These are phyloP conservation scores for Lantana camara DNA, from an alignment of 257 asterid species.

Conservation along the genomic window DNA sequence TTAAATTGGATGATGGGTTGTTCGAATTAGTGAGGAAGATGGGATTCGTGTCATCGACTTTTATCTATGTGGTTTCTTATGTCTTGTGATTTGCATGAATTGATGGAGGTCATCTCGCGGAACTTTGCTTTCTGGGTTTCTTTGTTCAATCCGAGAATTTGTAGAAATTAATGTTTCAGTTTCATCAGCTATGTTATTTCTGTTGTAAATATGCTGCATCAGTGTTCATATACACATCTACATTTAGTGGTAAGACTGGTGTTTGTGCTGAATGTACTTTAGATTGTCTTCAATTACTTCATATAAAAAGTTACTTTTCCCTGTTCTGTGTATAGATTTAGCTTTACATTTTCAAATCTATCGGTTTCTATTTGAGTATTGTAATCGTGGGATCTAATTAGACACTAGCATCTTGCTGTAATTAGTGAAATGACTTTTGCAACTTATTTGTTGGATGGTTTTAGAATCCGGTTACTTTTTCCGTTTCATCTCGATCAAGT, in stretches of 20 bases:
- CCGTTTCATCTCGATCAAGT: neutral
- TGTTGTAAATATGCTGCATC: neutral
- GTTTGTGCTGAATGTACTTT: neutral
- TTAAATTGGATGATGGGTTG: conserved; percentile 1
- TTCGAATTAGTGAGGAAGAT: conserved; percentile 3
- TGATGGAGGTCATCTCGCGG: neutral
- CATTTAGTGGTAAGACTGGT: neutral
- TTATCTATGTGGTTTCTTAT: neutral
- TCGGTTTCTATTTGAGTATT: neutral
- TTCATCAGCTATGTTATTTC: neutral
- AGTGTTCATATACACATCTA: neutral
- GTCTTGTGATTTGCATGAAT: neutral
- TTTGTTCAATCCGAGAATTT: neutral
- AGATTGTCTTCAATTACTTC: too few species aligned
- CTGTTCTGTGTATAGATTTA: neutral
- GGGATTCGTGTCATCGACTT: conserved; percentile 3
- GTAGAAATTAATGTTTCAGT: neutral
- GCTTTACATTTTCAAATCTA: neutral
- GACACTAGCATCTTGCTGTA: neutral
- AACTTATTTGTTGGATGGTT: neutral
- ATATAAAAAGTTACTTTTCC: neutral
- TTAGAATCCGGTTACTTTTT: neutral
- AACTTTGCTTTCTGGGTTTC: neutral
- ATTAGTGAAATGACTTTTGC: neutral
- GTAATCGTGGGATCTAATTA: neutral